phyloP scores from a whole-genome alignment of 768 basidiomycete species.

The Gloeostereum incarnatum region DNA sequence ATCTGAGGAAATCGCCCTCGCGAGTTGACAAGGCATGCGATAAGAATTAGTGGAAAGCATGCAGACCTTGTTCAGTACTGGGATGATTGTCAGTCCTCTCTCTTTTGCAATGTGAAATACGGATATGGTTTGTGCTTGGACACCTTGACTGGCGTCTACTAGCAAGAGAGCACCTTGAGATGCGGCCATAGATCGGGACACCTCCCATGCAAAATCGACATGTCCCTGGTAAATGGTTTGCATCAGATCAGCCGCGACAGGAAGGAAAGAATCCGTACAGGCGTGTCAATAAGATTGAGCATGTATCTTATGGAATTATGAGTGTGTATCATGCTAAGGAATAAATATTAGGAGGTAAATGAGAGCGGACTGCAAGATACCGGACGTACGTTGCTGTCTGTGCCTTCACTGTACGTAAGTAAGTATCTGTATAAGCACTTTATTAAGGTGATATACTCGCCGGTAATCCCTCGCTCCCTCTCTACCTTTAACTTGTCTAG shows the following conservation, averaged over 20 bases:
- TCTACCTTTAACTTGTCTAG: conserved; percentile 95
- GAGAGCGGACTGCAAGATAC: not conserved
- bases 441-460: conserved; percentile 24
- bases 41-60: conserved; percentile 3
- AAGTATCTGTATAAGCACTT: not conserved
- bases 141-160: conserved; percentile 96
- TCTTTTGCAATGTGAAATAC: conserved; percentile 88
- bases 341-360: conserved; percentile 8
- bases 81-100: conserved; percentile 73
- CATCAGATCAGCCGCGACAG: not conserved
- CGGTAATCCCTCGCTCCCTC: conserved; percentile 92
- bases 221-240: conserved; percentile 51
- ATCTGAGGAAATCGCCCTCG: conserved; percentile 51
- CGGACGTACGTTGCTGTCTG: conserved; percentile 74
- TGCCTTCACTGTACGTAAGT: conserved; percentile 65
- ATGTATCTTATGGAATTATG: conserved; percentile 51
- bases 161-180: conserved; percentile 81
- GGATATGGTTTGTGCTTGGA: conserved; percentile 95
- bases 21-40: too few species aligned
- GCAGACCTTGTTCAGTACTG: conserved; percentile 84
- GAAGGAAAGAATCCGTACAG: conserved; percentile 34
- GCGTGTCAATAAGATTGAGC: conserved; percentile 94
- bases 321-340: conserved; percentile 67
- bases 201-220: conserved; percentile 98
- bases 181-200: conserved; percentile 84